Evolutionary conservation across 257 asterid genomes (phyloP).

Genomic region (Solanum sejunctum): DNA sequence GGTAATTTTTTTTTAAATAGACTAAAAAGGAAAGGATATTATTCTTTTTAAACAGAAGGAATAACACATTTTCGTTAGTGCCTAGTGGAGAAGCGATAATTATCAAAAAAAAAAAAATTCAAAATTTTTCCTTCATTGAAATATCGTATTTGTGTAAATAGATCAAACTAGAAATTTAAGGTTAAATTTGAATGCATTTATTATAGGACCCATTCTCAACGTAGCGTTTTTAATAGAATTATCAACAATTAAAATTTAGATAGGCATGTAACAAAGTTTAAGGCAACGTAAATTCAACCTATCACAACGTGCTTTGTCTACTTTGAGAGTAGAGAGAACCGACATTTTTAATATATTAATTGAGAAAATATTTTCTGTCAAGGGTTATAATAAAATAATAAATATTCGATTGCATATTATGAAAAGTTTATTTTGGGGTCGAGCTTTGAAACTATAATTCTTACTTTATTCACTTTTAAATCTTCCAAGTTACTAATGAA

Average conservation of each 20-base stretch:
- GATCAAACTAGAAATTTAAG: rapidly evolving
- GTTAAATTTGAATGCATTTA: not conserved
- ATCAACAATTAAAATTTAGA: not conserved
- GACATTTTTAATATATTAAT: too few species aligned
- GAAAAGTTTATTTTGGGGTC: not conserved
- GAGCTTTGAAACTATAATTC: not conserved
- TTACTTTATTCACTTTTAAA: not conserved
- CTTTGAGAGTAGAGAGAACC: not conserved
- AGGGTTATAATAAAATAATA: not conserved
- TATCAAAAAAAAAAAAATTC: too few species aligned
- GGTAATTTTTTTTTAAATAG: too few species aligned
- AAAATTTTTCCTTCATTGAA: not conserved
- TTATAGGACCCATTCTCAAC: rapidly evolving
- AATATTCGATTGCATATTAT: not conserved
- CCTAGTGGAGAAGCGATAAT: not conserved
- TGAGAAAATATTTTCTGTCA: too few species aligned
- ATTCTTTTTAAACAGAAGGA: too few species aligned
- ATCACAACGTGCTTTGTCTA: not conserved
- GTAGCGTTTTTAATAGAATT: not conserved
- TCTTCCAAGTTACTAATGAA: not conserved
- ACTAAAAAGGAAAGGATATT: too few species aligned
- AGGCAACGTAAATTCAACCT: not conserved
- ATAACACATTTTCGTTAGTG: not conserved
- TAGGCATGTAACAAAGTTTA: not conserved
- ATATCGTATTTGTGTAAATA: not conserved